phyloP scores from a whole-genome alignment of 2,329 filamentous ascomycete species.

The Clonostachys solani region DNA sequence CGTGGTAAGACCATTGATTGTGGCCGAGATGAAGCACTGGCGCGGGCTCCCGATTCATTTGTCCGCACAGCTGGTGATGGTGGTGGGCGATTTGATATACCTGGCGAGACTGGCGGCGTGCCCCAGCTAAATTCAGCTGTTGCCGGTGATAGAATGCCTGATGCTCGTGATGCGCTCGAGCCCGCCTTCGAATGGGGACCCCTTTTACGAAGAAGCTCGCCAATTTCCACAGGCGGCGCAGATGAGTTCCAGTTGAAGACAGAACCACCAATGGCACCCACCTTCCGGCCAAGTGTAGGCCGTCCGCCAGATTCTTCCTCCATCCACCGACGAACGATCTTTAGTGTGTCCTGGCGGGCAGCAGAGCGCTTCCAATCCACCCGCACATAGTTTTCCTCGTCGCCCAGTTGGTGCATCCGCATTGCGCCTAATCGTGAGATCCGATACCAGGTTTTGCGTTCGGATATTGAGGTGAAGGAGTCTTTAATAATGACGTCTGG shows the following conservation, averaged over 20 bases:
- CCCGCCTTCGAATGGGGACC: constrained; percentile 11
- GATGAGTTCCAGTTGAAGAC: constrained; percentile 60
- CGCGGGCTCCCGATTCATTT: constrained; percentile 2
- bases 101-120: constrained; percentile 5
- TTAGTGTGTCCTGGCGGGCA: constrained; percentile 47
- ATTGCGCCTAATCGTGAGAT: constrained; percentile 56
- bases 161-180: constrained; percentile 14
- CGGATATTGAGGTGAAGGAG: constrained; percentile 47
- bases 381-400: constrained; percentile 55
- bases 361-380: constrained; percentile 54
- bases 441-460: constrained; percentile 63
- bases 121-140: constrained; percentile 24
- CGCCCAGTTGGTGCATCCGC: constrained; percentile 49
- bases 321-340: constrained; percentile 62
- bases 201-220: constrained; percentile 22
- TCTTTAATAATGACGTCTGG: constrained; percentile 45
- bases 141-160: constrained; percentile 13
- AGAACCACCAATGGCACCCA: constrained; percentile 33
- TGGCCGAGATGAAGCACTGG: neutral
- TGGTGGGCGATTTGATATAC: neutral
- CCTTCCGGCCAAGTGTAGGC: constrained; percentile 24
- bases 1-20: neutral
- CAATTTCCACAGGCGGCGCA: constrained; percentile 43
- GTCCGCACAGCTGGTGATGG: constrained; percentile 3
- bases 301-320: constrained; percentile 58